phyloP scores from a whole-genome alignment of 371 early-diverging fungal genomes.

The Capniomyces stellatus region DNA sequence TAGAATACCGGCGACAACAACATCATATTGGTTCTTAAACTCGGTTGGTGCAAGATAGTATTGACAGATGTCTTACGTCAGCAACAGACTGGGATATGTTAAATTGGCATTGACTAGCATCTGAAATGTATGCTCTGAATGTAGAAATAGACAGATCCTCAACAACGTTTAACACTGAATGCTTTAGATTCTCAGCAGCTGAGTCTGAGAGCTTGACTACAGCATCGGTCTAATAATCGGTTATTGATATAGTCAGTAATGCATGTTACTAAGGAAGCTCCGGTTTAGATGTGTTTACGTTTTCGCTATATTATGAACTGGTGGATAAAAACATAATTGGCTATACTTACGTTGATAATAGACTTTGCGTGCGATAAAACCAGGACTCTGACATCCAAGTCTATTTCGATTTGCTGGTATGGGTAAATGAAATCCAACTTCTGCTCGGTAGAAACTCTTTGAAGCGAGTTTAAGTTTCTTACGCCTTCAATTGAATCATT shows the following conservation, averaged over 20 bases:
- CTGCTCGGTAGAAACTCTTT: conserved; percentile 17
- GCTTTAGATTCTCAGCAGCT: background rate
- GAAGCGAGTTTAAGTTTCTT: conserved; percentile 22
- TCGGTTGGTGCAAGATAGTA: no score
- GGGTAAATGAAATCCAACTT: conserved; percentile 18
- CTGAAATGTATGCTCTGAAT: conserved; percentile 18
- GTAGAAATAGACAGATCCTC: conserved; percentile 21
- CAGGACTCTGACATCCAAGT: conserved; percentile 16
- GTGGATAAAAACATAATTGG: no score
- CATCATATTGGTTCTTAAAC: no score
- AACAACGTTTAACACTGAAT: conserved; percentile 8
- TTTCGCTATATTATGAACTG: no score
- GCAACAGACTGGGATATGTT: conserved; percentile 18
- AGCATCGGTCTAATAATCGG: conserved; percentile 8
- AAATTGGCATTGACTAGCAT: conserved; percentile 15
- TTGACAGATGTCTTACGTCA: conserved; percentile 7
- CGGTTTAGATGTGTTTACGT: no score
- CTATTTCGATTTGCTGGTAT: conserved; percentile 24
- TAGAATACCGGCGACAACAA: no score
- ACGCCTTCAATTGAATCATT: conserved; percentile 8
- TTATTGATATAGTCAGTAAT: background rate
- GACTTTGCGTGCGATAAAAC: conserved; percentile 26
- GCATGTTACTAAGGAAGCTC: no score
- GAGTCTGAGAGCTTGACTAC: conserved; percentile 5
- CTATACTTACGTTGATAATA: conserved; percentile 21